Evolutionary conservation across 1,284 basidiomycete genomes (phyloP).

Genomic region (Termitomyces sp.): DNA sequence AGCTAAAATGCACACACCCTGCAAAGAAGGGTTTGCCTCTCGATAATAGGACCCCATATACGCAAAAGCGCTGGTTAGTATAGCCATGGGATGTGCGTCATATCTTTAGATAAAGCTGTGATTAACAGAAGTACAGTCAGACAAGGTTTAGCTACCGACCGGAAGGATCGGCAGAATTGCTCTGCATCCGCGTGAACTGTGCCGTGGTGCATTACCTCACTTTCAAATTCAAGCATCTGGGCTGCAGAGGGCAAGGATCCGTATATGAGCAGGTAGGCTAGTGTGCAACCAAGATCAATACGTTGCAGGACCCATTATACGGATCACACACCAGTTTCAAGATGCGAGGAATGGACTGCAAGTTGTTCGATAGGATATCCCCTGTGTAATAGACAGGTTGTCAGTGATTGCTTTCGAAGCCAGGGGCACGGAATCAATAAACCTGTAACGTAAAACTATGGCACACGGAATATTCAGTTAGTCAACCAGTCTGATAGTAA

Average conservation of each 20-base stretch:
- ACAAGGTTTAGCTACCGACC: constrained; percentile 32
- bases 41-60: constrained; percentile 83
- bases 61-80: constrained; percentile 79
- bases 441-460: constrained; percentile 71
- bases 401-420: not conserved
- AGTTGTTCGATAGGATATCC: constrained; percentile 93
- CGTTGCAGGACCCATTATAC: not conserved
- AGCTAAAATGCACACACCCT: constrained; percentile 39
- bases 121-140: not conserved
- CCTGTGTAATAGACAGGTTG: constrained; percentile 38
- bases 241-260: constrained; percentile 68
- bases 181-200: constrained; percentile 77
- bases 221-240: constrained; percentile 61
- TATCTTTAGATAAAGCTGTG: constrained; percentile 43
- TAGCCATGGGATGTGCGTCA: constrained; percentile 86
- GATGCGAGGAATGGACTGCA: constrained; percentile 70
- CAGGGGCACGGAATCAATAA: not conserved
- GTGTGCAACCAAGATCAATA: not conserved
- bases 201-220: constrained; percentile 75
- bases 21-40: constrained; percentile 75
- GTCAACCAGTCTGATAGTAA: not conserved
- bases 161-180: constrained; percentile 75
- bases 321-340: constrained; percentile 51
- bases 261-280: constrained; percentile 82
- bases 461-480: not conserved